Conservation (phyloP, 495 filamentous ascomycete species). For the Penicillium verhagenii region DNA sequence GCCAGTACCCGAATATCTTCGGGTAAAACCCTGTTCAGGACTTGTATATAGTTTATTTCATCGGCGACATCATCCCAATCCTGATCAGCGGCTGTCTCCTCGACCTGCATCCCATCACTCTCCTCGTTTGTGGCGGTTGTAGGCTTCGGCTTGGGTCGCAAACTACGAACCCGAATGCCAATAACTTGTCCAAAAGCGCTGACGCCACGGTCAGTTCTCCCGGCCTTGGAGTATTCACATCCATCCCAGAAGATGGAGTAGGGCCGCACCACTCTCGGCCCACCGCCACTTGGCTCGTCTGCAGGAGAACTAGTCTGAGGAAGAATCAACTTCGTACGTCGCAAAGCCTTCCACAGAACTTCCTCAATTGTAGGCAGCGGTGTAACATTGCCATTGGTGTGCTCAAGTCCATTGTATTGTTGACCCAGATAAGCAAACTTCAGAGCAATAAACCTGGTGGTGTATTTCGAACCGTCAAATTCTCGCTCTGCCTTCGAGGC, state of each 20-base stretch:
- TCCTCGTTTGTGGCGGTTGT: slow-evolving; percentile 18
- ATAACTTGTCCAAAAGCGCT: slow-evolving; percentile 98
- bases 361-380: slow-evolving; percentile 84
- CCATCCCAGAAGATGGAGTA: slow-evolving; percentile 68
- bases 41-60: slow-evolving; percentile 76
- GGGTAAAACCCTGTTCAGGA: slow-evolving; percentile 85
- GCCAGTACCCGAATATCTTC: slow-evolving; percentile 86
- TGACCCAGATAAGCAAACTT: slow-evolving; percentile 94
- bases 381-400: slow-evolving; percentile 62
- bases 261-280: slow-evolving; percentile 29
- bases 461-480: slow-evolving; percentile 78
- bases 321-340: slow-evolving; percentile 74
- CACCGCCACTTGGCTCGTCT: slow-evolving; percentile 29
- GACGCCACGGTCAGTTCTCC: slow-evolving; percentile 87
- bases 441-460: slow-evolving; percentile 79
- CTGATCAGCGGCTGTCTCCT: slow-evolving; percentile 30
- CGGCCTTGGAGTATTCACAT: slow-evolving; percentile 90
- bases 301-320: slow-evolving; percentile 49
- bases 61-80: slow-evolving; percentile 73
- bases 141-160: slow-evolving; percentile 50
- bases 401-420: slow-evolving; percentile 87
- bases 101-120: slow-evolving; percentile 21
- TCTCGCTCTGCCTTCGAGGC: slow-evolving; percentile 40
- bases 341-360: slow-evolving; percentile 83
- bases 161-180: slow-evolving; percentile 75